Evolutionary conservation across 2,329 filamentous ascomycete genomes (phyloP).

Genomic region (Aspergillus sp.): DNA sequence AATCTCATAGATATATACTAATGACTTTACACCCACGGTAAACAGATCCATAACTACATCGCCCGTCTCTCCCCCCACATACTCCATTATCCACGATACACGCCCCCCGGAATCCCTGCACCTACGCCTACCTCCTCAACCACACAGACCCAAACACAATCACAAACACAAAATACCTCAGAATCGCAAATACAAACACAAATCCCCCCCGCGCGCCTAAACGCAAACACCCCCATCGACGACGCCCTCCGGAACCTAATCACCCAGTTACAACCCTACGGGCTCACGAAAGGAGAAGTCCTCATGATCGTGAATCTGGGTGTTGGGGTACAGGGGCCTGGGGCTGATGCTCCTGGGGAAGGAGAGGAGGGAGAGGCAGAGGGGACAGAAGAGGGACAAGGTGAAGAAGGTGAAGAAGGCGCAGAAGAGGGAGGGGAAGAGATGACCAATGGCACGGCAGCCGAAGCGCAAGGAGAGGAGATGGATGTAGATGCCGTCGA

Average conservation of each 20-base stretch:
- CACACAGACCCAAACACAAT: not conserved
- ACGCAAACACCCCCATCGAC: constrained; percentile 35
- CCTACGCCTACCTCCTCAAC: constrained; percentile 24
- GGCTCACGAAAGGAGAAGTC: constrained; percentile 48
- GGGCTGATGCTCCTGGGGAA: constrained; percentile 1
- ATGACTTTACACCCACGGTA: no score
- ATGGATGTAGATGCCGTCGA: constrained; percentile 15
- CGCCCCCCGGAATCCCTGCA: constrained; percentile 12
- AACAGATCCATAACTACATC: constrained; percentile 44
- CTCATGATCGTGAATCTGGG: constrained; percentile 48
- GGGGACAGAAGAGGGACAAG: constrained; percentile 5
- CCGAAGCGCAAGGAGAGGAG: not conserved
- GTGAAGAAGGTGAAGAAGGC: constrained; percentile 5
- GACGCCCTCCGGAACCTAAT: constrained; percentile 39
- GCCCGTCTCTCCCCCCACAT: constrained; percentile 41
- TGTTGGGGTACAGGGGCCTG: constrained; percentile 29
- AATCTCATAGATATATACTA: no score
- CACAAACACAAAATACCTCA: not conserved
- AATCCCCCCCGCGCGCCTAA: constrained; percentile 6
- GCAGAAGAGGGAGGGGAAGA: constrained; percentile 19
- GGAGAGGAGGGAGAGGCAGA: constrained; percentile 11
- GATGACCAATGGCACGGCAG: constrained; percentile 6
- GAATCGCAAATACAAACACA: not conserved
- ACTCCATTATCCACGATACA: constrained; percentile 37
- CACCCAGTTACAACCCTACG: constrained; percentile 37